Evolutionary conservation across 371 early-diverging fungal species (phyloP).

Genomic region (Rhizopus stolonifer): DNA sequence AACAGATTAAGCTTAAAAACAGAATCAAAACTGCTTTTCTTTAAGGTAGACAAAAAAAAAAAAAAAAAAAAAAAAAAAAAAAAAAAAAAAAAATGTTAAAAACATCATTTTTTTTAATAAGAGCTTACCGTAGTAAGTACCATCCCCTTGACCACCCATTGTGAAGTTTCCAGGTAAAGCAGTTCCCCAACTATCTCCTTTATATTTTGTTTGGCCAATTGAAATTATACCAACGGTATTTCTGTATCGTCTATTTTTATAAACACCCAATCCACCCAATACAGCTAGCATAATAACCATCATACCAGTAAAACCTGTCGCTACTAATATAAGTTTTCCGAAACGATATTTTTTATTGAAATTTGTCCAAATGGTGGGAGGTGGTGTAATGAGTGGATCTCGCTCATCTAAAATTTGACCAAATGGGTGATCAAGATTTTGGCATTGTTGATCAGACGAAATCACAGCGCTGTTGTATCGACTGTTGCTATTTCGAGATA

Average conservation of each 20-base stretch:
- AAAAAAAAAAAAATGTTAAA: too few species aligned
- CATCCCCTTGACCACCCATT: constrained; percentile 45
- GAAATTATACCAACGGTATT: constrained; percentile 25
- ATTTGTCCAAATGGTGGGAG: constrained; percentile 40
- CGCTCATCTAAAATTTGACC: constrained; percentile 13
- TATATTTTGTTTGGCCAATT: constrained; percentile 35
- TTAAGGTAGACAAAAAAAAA: too few species aligned
- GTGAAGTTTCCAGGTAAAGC: constrained; percentile 28
- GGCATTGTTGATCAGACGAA: background rate
- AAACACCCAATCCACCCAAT: constrained; percentile 35
- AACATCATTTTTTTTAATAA: too few species aligned
- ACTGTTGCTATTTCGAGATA: background rate
- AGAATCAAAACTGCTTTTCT: too few species aligned
- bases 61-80: too few species aligned
- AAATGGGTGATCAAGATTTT: constrained; percentile 14
- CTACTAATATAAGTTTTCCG: constrained; percentile 31
- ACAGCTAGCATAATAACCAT: constrained; percentile 37
- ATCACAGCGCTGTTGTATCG: background rate
- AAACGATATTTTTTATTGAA: constrained; percentile 30
- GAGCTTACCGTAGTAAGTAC: constrained; percentile 45
- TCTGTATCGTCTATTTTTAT: constrained; percentile 33
- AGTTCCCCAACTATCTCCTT: constrained; percentile 42
- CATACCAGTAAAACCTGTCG: constrained; percentile 22
- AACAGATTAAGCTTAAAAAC: too few species aligned
- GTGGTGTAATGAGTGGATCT: constrained; percentile 22